Percentiles rank a stretch among this genome's conserved stretches.
Conservation (phyloP, 805 yeast genomes). For the Saccharomyces mikatae region DNA sequence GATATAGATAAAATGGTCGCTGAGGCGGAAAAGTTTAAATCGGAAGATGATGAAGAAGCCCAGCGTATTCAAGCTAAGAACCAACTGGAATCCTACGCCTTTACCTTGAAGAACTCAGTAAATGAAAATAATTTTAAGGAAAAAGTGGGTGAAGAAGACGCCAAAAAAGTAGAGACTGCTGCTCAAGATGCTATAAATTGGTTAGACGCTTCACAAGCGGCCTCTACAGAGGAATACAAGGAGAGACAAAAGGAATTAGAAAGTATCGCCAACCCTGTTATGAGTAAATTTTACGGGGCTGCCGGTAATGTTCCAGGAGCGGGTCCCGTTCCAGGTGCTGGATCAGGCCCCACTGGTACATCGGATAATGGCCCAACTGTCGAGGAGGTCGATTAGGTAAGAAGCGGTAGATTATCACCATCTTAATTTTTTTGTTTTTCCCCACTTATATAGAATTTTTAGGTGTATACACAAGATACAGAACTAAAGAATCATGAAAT, state of each 20-base stretch:
- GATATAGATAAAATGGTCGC: conserved; percentile 96
- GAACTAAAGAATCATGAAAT: not conserved
- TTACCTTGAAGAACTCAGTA: conserved; percentile 80
- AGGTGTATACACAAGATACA: not conserved
- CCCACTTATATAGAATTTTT: not conserved
- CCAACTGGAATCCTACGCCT: conserved; percentile 90
- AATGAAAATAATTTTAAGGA: conserved; percentile 71
- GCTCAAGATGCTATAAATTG: conserved; percentile 80
- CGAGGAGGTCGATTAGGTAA: conserved; percentile 60
- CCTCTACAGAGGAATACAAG: conserved; percentile 82
- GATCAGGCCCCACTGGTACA: conserved; percentile 48
- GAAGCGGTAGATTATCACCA: not conserved
- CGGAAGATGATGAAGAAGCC: conserved; percentile 93
- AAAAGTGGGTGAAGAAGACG: conserved; percentile 64
- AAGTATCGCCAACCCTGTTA: conserved; percentile 90
- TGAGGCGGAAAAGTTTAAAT: conserved; percentile 96
- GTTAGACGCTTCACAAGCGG: conserved; percentile 91
- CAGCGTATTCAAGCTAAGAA: conserved; percentile 89
- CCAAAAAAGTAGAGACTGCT: conserved; percentile 64
- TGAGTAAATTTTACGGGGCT: conserved; percentile 93
- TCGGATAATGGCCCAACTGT: conserved; percentile 64
- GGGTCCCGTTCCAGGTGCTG: conserved; percentile 36
- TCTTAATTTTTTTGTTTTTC: not conserved
- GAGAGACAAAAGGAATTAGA: conserved; percentile 95
- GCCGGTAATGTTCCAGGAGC: conserved; percentile 75